A percentile compares a stretch with the other conserved stretches of the same genome.
Evolutionary conservation across 2,329 filamentous ascomycete species (phyloP).

Genomic region (Penicillium sp.): DNA sequence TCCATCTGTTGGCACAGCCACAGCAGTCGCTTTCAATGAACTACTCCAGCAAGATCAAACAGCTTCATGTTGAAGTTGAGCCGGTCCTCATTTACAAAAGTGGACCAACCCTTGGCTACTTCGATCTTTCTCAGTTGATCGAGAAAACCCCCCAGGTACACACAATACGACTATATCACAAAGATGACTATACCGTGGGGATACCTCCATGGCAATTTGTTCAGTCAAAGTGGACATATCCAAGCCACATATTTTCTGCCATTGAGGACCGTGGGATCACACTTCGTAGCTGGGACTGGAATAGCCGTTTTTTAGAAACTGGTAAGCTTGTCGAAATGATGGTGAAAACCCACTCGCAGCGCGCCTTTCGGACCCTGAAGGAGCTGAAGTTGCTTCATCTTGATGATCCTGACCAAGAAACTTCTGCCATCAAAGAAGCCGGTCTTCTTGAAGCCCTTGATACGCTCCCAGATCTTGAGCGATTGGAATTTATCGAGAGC

Average conservation of each 20-base stretch:
- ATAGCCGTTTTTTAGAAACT: slow-evolving; percentile 46
- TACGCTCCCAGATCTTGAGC: slow-evolving; percentile 62
- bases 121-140: slow-evolving; percentile 61
- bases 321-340: slow-evolving; percentile 46
- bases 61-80: slow-evolving; percentile 67
- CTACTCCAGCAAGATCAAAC: slow-evolving; percentile 69
- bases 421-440: slow-evolving; percentile 31
- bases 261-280: slow-evolving; percentile 53
- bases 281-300: slow-evolving; percentile 58
- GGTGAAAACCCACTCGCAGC: slow-evolving; percentile 53
- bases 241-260: slow-evolving; percentile 62
- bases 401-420: slow-evolving; percentile 43
- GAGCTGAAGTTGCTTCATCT: slow-evolving; percentile 42
- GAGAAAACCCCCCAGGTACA: slow-evolving; percentile 64
- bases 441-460: slow-evolving; percentile 50
- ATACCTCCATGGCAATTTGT: slow-evolving; percentile 31
- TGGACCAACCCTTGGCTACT: slow-evolving; percentile 53
- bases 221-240: slow-evolving; percentile 65
- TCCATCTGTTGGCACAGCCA: slow-evolving; percentile 57
- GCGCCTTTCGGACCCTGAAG: slow-evolving; percentile 51
- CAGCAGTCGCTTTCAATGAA: slow-evolving; percentile 54
- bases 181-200: slow-evolving; percentile 54
- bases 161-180: slow-evolving; percentile 70
- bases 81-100: slow-evolving; percentile 55
- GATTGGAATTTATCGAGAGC: slow-evolving; percentile 72